Evolutionary conservation across 305 asterid species (phyloP).

Genomic region (Plantago lanceolata): DNA sequence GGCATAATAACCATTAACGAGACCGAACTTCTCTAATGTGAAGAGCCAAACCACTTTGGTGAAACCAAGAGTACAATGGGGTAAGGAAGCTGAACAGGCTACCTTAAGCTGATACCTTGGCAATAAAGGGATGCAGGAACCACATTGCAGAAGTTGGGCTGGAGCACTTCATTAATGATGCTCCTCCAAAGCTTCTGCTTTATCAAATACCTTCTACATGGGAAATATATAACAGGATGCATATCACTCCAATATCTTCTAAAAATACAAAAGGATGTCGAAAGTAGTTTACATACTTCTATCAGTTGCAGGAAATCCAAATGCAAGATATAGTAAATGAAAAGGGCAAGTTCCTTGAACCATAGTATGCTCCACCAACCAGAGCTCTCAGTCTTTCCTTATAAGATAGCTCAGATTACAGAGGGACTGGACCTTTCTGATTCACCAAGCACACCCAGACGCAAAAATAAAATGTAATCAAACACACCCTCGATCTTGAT

Average conservation of each 20-base stretch:
- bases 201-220: background rate
- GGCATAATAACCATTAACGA: background rate
- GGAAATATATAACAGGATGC: background rate
- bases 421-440: slow-evolving; percentile 20
- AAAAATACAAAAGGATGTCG: slow-evolving; percentile 18
- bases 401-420: slow-evolving; percentile 31
- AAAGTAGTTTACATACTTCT: slow-evolving; percentile 33
- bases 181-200: background rate
- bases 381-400: slow-evolving; percentile 32
- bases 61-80: background rate
- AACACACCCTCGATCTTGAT: slow-evolving; percentile 23
- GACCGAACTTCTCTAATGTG: background rate
- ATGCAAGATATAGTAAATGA: slow-evolving; percentile 30
- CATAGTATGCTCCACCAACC: slow-evolving; percentile 30
- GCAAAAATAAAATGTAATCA: slow-evolving; percentile 28
- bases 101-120: background rate
- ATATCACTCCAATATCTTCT: slow-evolving; percentile 6
- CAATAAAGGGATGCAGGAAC: background rate
- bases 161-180: background rate
- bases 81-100: background rate
- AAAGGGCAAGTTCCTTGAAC: slow-evolving; percentile 30
- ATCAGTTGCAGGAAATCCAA: slow-evolving; percentile 29
- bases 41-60: background rate
- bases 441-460: slow-evolving; percentile 11
- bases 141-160: background rate